Evolutionary conservation across 2,329 filamentous ascomycete genomes (phyloP), one percentile per base, ranked within the genome.

Genomic region (Cyphellophora attinorum): DNA sequence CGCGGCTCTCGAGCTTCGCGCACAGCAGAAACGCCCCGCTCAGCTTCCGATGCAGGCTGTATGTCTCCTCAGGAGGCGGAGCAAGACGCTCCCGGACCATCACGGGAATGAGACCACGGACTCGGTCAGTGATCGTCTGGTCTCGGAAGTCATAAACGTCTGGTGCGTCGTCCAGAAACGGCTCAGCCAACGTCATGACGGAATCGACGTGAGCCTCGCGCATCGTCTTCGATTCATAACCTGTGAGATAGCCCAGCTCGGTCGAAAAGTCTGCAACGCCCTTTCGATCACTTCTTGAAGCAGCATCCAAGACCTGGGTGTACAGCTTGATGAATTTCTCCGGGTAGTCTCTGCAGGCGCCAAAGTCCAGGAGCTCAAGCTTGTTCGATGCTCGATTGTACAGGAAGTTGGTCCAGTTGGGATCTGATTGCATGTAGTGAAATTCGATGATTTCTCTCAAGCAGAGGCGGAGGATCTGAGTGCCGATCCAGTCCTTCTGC

Each of bases 321-420:
- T 98, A 98, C 11, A 76, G 77, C 2, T 70, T 63, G 37, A 96
- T 79, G 52, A 98, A 98, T 11, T 72, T 64, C 25, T 75, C 70
- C 0, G 88, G 85, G 54, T 79, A 98, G 47, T 86, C 89, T 50
- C 91, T 73, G 13, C 81, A 86, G 21, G 91, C 91, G 39, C 91
- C 91, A 58, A 98, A 98, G 60, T 98, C 93, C 34, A 98, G 77
- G 1, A 98, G 74, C 58, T 94, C 88, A 11, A 98, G 78, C 52
- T 77, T 81, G 49, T 76, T 65, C 3, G 70, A 76, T 13, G 65
- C 50, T 1, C 76, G 65, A 50, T 96, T 91, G 68, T 85, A 98
- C 13, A 96, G 70, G 59, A 98, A 98, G 60, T 98, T 98, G 19
- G 89, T 96, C 91, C 91, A 98, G 67, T 98, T 98, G 27, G 91